Conservation (phyloP, 2,329 filamentous ascomycete species). For the Fusarium verticillioides region DNA sequence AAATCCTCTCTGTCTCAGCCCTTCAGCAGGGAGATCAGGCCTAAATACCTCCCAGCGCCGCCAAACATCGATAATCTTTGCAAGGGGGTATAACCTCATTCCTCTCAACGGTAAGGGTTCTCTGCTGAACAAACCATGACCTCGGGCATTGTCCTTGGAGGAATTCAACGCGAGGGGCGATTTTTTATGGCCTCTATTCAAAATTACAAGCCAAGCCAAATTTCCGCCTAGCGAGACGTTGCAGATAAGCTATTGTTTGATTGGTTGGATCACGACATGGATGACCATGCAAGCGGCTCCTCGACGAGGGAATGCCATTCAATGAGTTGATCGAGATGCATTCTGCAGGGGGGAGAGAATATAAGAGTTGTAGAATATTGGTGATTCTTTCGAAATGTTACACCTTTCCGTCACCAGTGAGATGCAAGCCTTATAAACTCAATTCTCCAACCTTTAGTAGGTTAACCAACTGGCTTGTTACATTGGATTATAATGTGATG, state of each 20-base stretch:
- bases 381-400: not conserved
- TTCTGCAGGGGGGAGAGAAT: slow-evolving; percentile 16
- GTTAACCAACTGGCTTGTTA: not conserved
- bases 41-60: slow-evolving; percentile 1
- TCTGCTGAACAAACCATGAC: not conserved
- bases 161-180: slow-evolving; percentile 3
- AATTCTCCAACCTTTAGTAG: not conserved
- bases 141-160: not conserved
- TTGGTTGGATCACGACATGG: slow-evolving; percentile 9
- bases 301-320: slow-evolving; percentile 16
- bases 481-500: not conserved
- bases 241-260: slow-evolving; percentile 13
- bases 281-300: slow-evolving; percentile 28
- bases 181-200: not conserved
- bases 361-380: not conserved
- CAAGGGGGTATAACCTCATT: slow-evolving; percentile 1
- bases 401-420: not conserved
- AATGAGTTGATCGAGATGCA: slow-evolving; percentile 25
- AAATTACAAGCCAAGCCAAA: slow-evolving; percentile 29
- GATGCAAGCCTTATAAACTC: not conserved
- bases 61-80: not conserved
- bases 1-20: slow-evolving; percentile 5
- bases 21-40: slow-evolving; percentile 16
- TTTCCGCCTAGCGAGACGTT: slow-evolving; percentile 26
- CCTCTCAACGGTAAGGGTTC: not conserved